phyloP scores from a whole-genome alignment of 2,329 filamentous ascomycete species.

The Cytospora paraplurivora region DNA sequence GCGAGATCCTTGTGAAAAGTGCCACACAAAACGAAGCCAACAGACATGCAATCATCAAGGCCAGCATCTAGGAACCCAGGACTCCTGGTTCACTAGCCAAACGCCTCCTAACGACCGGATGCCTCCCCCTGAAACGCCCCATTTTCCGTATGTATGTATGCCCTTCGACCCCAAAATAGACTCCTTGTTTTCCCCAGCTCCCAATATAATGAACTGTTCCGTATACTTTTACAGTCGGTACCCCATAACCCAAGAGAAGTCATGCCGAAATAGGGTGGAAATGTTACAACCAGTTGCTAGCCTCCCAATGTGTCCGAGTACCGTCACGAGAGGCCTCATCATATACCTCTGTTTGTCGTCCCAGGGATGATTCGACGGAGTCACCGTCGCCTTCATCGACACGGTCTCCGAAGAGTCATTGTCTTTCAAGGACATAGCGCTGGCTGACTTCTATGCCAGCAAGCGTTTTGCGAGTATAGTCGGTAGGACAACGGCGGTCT shows the following conservation, averaged over 20 bases:
- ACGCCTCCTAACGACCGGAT: slow-evolving; percentile 18
- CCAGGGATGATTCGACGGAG: neutral
- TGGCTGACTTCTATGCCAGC: neutral
- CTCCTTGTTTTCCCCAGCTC: slow-evolving; percentile 25
- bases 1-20: slow-evolving; percentile 10
- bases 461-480: neutral
- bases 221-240: slow-evolving; percentile 27
- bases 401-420: neutral
- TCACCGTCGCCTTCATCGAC: neutral
- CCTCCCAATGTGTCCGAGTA: neutral
- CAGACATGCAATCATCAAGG: slow-evolving; percentile 11
- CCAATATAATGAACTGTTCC: slow-evolving; percentile 25
- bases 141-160: slow-evolving; percentile 28
- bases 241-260: slow-evolving; percentile 15
- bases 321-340: neutral
- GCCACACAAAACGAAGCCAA: slow-evolving; percentile 5
- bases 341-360: neutral
- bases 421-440: neutral
- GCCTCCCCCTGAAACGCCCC: slow-evolving; percentile 24
- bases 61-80: slow-evolving; percentile 10
- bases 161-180: slow-evolving; percentile 18
- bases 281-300: slow-evolving; percentile 18
- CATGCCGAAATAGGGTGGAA: slow-evolving; percentile 8
- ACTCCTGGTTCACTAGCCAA: slow-evolving; percentile 12
- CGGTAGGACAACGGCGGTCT: neutral